Evolutionary conservation across 1,284 basidiomycete species (phyloP).

Genomic region (Pyrrhoderma lamaoense): DNA sequence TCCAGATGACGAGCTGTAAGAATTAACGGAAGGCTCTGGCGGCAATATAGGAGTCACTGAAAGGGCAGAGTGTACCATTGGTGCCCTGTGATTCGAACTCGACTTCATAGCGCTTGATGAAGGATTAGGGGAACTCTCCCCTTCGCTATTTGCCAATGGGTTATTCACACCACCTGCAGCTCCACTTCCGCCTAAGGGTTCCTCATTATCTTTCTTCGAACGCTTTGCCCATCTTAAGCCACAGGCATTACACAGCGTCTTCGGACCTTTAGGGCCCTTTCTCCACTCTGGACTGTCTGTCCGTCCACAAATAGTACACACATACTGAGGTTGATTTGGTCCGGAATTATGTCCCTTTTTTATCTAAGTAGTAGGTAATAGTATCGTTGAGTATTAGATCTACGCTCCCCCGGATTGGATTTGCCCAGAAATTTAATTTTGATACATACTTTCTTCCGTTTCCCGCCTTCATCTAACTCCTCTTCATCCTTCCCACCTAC

Average conservation of each 20-base stretch:
- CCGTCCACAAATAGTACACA: slow-evolving; percentile 71
- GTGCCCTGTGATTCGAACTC: not conserved
- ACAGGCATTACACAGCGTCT: slow-evolving; percentile 85
- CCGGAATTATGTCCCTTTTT: slow-evolving; percentile 39
- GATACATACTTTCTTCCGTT: slow-evolving; percentile 12
- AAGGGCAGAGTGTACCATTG: slow-evolving; percentile 9
- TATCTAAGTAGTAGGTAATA: slow-evolving; percentile 17
- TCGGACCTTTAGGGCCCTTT: slow-evolving; percentile 78
- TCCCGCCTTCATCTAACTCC: slow-evolving; percentile 9
- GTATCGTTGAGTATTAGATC: not conserved
- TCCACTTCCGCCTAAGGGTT: not conserved
- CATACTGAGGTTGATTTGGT: slow-evolving; percentile 48
- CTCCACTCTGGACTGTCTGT: slow-evolving; percentile 82
- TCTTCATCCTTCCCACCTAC: slow-evolving; percentile 7
- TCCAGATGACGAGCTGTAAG: no score
- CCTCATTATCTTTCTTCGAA: slow-evolving; percentile 37
- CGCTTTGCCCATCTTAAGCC: slow-evolving; percentile 80
- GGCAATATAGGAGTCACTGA: slow-evolving; percentile 12
- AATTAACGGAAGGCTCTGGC: not conserved
- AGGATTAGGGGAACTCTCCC: not conserved
- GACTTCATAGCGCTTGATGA: not conserved
- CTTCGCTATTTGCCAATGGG: not conserved
- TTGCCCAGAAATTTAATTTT: not conserved
- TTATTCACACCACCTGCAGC: not conserved
- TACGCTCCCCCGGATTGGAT: not conserved